Evolutionary conservation across 257 asterid species (phyloP).

Genomic region (Solanum chmielewskii): DNA sequence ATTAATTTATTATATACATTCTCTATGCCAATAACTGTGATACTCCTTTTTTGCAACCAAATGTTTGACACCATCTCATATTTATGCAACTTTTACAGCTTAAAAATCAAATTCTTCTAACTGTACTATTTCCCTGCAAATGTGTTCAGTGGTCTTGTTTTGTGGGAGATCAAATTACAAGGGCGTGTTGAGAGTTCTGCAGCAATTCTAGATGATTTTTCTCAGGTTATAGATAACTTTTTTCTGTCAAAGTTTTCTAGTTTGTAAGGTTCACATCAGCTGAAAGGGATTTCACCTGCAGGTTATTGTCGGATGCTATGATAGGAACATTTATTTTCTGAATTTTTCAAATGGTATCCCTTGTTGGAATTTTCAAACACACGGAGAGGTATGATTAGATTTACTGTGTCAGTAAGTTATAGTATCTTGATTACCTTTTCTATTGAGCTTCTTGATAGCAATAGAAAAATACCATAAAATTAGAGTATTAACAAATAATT

Average conservation of each 20-base stretch:
- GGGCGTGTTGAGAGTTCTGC: constrained; percentile 93
- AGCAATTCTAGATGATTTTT: constrained; percentile 58
- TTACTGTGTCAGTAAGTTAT: background rate
- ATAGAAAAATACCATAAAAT: background rate
- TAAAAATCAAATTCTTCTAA: background rate
- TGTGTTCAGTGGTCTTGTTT: constrained; percentile 51
- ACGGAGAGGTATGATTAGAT: constrained; percentile 60
- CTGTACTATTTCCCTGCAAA: background rate
- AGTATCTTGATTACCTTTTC: background rate
- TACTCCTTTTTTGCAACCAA: background rate
- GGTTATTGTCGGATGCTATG: constrained; percentile 91
- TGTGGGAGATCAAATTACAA: constrained; percentile 66
- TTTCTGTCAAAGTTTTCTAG: background rate
- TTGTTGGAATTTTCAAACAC: constrained; percentile 68
- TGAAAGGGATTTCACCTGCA: constrained; percentile 9
- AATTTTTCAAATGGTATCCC: constrained; percentile 51
- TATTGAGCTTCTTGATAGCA: background rate
- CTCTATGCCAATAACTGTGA: background rate
- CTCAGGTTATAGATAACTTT: constrained; percentile 47
- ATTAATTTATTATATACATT: background rate
- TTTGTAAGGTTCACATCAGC: background rate
- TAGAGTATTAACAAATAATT: background rate
- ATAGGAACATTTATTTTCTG: constrained; percentile 70
- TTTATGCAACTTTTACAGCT: background rate
- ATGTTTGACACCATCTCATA: background rate